Percentiles rank a stretch among this genome's conserved stretches.
These are phyloP conservation scores for Saraca asoca DNA, from an alignment of 331 rosid species.

Conservation along the genomic window DNA sequence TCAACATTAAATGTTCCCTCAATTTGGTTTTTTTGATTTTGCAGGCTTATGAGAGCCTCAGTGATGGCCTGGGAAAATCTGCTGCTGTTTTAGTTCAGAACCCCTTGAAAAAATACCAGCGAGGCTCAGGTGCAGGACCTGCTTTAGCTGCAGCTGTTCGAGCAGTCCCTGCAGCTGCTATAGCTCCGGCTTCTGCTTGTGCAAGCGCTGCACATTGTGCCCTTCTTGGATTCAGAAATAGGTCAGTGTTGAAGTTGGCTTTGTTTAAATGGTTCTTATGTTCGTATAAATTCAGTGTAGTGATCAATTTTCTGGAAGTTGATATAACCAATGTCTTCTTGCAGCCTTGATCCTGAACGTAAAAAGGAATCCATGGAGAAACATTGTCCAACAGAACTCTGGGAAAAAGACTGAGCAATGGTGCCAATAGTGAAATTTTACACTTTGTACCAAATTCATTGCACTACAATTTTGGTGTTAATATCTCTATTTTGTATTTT, in stretches of 20 bases:
- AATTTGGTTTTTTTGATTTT: slow-evolving; percentile 33
- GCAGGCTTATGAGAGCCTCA: slow-evolving; percentile 89
- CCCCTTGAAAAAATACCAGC: slow-evolving; percentile 83
- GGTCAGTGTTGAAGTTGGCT: slow-evolving; percentile 50
- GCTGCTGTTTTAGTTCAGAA: slow-evolving; percentile 85
- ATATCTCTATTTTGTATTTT: slow-evolving; percentile 27
- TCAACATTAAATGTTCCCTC: not conserved
- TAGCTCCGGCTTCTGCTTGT: slow-evolving; percentile 96
- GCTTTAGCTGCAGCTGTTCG: slow-evolving; percentile 88
- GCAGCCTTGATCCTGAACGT: slow-evolving; percentile 95
- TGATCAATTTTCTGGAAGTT: slow-evolving; percentile 24
- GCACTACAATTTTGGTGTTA: slow-evolving; percentile 15
- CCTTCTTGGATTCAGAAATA: slow-evolving; percentile 92
- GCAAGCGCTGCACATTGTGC: slow-evolving; percentile 89
- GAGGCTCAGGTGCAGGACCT: slow-evolving; percentile 89
- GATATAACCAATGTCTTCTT: slow-evolving; percentile 31
- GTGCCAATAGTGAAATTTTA: slow-evolving; percentile 35
- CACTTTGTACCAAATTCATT: slow-evolving; percentile 9
- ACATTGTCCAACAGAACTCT: slow-evolving; percentile 75
- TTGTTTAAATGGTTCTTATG: slow-evolving; percentile 27
- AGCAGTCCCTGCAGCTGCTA: slow-evolving; percentile 89
- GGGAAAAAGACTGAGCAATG: slow-evolving; percentile 67
- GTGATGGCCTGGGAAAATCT: slow-evolving; percentile 93
- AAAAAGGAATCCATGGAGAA: slow-evolving; percentile 95
- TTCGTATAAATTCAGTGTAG: slow-evolving; percentile 14